Evolutionary conservation across 2,329 filamentous ascomycete species (phyloP).

Genomic region (Coleophoma cylindrospora): DNA sequence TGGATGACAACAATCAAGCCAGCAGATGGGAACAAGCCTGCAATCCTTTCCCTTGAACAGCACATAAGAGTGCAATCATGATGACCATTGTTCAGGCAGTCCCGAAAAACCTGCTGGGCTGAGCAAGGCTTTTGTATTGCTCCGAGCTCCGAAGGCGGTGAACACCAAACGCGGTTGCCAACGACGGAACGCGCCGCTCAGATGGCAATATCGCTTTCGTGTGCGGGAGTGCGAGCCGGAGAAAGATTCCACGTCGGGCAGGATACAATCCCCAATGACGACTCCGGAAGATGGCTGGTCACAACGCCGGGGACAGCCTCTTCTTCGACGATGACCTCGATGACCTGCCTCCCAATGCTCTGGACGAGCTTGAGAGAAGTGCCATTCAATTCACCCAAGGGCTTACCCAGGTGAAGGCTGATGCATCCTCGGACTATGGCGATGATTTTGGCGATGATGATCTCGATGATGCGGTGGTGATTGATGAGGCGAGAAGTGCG

Average conservation of each 20-base stretch:
- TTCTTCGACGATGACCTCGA: slow-evolving; percentile 63
- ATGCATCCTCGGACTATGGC: slow-evolving; percentile 30
- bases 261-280: slow-evolving; percentile 16
- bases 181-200: neutral
- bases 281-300: slow-evolving; percentile 32
- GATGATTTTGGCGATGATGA: slow-evolving; percentile 28
- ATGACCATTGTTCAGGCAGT: no score
- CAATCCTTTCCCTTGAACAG: no score
- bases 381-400: slow-evolving; percentile 52
- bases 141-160: slow-evolving; percentile 3
- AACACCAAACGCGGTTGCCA: neutral
- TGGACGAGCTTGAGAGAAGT: slow-evolving; percentile 59
- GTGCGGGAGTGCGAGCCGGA: no score
- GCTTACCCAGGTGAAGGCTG: slow-evolving; percentile 9
- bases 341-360: slow-evolving; percentile 48
- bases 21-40: no score
- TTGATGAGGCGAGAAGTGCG: slow-evolving; percentile 24
- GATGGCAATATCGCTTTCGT: no score
- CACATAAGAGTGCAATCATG: no score
- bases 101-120: no score
- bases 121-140: neutral
- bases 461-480: slow-evolving; percentile 52
- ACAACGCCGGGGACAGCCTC: slow-evolving; percentile 42
- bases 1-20: no score
- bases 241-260: no score